A percentile compares a stretch with the other conserved stretches of the same genome.
phyloP scores from a whole-genome alignment of 306 rosid genomes.

The Ormosia emarginata region DNA sequence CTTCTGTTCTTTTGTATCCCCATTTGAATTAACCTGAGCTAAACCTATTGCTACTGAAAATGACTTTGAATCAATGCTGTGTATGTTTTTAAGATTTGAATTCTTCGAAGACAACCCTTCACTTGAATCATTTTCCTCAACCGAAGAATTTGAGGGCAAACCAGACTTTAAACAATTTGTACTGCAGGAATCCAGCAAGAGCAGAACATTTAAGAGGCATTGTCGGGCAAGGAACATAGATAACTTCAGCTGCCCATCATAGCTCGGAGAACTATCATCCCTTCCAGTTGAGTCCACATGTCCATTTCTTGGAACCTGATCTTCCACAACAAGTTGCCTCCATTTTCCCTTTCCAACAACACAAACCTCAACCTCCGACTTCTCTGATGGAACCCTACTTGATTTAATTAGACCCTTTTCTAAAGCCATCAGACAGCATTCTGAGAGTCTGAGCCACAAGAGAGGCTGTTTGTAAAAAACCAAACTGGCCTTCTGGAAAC shows the following conservation, averaged over 20 bases:
- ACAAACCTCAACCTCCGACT: slow-evolving; percentile 57
- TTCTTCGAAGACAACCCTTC: slow-evolving; percentile 54
- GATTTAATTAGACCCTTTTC: slow-evolving; percentile 66
- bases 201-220: slow-evolving; percentile 70
- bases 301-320: slow-evolving; percentile 54
- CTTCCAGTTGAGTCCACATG: slow-evolving; percentile 33
- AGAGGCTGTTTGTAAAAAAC: slow-evolving; percentile 79
- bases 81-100: slow-evolving; percentile 55
- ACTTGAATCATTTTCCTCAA: slow-evolving; percentile 63
- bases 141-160: slow-evolving; percentile 56
- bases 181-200: slow-evolving; percentile 56
- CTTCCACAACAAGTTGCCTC: slow-evolving; percentile 86
- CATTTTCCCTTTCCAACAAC: slow-evolving; percentile 89
- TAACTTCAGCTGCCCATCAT: slow-evolving; percentile 66
- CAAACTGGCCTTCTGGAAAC: slow-evolving; percentile 90
- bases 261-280: slow-evolving; percentile 42
- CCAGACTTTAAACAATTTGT: slow-evolving; percentile 43
- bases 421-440: slow-evolving; percentile 95
- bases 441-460: slow-evolving; percentile 95
- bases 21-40: slow-evolving; percentile 66
- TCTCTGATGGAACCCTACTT: slow-evolving; percentile 40
- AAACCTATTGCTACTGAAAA: slow-evolving; percentile 49
- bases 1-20: slow-evolving; percentile 82
- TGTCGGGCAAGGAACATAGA: slow-evolving; percentile 79
- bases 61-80: slow-evolving; percentile 58